A percentile compares a stretch with the other conserved stretches of the same genome.
Evolutionary conservation across 2,329 filamentous ascomycete species (phyloP).

Genomic region (Colletotrichum magnum): DNA sequence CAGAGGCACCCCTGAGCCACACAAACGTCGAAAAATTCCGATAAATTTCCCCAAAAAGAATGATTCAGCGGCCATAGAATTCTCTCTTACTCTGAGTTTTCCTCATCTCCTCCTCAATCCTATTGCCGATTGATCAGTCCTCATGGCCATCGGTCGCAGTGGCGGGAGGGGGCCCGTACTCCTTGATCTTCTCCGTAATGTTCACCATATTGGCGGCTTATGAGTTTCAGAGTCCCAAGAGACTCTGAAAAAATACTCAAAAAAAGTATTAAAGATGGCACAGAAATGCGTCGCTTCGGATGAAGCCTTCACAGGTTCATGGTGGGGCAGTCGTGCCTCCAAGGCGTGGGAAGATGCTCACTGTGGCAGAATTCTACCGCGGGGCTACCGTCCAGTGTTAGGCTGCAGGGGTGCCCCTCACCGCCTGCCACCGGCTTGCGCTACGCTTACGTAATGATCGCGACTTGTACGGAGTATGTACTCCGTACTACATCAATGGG

Average conservation of each 20-base stretch:
- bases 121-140: constrained; percentile 56
- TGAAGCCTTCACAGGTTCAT: constrained; percentile 37
- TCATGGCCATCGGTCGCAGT: not conserved
- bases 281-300: constrained; percentile 17
- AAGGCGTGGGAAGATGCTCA: constrained; percentile 28
- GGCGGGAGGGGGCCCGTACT: constrained; percentile 79
- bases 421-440: constrained; percentile 27
- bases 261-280: constrained; percentile 10
- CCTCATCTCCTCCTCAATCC: constrained; percentile 99
- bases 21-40: not conserved
- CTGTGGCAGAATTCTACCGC: constrained; percentile 39
- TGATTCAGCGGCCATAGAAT: constrained; percentile 1
- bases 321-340: constrained; percentile 36
- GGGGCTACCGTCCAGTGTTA: constrained; percentile 29
- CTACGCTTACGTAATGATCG: constrained; percentile 29
- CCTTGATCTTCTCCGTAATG: constrained; percentile 99
- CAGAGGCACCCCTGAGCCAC: not conserved
- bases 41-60: not conserved
- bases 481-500: no score
- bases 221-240: constrained; percentile 27
- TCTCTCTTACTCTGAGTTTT: constrained; percentile 89
- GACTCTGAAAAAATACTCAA: constrained; percentile 17
- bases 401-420: constrained; percentile 26
- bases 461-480: not conserved
- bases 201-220: constrained; percentile 84